phyloP scores from a whole-genome alignment of 2,329 filamentous ascomycete species.

The Aureobasidium vineae region DNA sequence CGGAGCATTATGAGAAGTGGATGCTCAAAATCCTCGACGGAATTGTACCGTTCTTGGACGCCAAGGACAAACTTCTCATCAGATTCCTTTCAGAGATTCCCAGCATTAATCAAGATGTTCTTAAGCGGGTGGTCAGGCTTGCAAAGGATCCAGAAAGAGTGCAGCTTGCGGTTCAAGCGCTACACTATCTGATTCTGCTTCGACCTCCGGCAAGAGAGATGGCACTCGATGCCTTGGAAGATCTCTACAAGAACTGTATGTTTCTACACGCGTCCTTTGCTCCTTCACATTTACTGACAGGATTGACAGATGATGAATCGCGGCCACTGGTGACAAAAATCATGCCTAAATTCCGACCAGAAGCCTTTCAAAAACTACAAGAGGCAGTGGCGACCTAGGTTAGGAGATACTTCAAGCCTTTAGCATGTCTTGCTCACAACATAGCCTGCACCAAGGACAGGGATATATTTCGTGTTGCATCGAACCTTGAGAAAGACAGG shows the following conservation, averaged over 20 bases:
- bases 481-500: not conserved
- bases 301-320: conserved; percentile 43
- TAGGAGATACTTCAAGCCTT: not conserved
- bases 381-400: not conserved
- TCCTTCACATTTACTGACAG: conserved; percentile 10
- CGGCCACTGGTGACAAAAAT: conserved; percentile 53
- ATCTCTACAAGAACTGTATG: conserved; percentile 57
- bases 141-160: conserved; percentile 64
- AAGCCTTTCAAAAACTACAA: conserved; percentile 40
- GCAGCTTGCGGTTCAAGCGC: conserved; percentile 56
- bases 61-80: conserved; percentile 75
- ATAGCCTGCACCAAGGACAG: not conserved
- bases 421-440: not conserved
- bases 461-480: not conserved
- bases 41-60: conserved; percentile 86
- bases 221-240: conserved; percentile 57
- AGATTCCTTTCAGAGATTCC: conserved; percentile 91
- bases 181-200: conserved; percentile 60
- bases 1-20: conserved; percentile 72
- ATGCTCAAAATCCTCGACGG: conserved; percentile 79
- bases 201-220: conserved; percentile 59
- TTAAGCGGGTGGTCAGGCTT: conserved; percentile 66
- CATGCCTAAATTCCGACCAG: conserved; percentile 56
- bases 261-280: conserved; percentile 1
- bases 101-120: conserved; percentile 67